phyloP scores from a whole-genome alignment of 345 rosid genomes.

The Clausena lansium region DNA sequence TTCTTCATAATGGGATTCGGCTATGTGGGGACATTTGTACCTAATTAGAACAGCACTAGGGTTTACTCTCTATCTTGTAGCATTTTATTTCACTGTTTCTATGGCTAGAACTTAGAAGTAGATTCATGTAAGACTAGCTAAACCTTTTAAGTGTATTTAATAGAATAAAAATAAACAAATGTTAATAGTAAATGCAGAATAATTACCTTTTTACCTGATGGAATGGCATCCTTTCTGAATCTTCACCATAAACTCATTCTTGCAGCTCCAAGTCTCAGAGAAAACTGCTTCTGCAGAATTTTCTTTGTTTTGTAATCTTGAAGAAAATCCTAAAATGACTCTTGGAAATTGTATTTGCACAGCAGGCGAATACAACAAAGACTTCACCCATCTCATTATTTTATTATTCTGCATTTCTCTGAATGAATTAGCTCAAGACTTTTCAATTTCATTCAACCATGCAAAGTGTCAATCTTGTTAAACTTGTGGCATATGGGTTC shows the following conservation, averaged over 20 bases:
- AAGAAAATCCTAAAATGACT: too few species aligned
- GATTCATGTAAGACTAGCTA: not conserved
- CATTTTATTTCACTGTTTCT: not conserved
- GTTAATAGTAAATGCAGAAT: not conserved
- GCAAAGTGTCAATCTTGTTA: too few species aligned
- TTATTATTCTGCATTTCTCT: too few species aligned
- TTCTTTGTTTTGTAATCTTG: too few species aligned
- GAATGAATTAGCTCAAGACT: too few species aligned
- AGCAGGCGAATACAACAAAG: too few species aligned
- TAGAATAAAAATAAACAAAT: not conserved
- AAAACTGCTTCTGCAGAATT: not conserved
- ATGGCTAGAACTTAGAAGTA: not conserved
- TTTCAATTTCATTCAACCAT: too few species aligned
- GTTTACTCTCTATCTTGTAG: not conserved
- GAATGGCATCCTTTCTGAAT: not conserved
- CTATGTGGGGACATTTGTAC: slow-evolving; percentile 25
- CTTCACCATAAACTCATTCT: not conserved
- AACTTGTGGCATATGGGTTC: too few species aligned
- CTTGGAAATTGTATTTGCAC: too few species aligned
- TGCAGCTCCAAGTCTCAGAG: not conserved
- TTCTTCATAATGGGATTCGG: slow-evolving; percentile 27
- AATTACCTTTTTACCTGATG: not conserved
- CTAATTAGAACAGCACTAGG: slow-evolving; percentile 5
- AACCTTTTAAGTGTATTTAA: not conserved
- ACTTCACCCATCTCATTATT: too few species aligned